Evolutionary conservation across 345 rosid genomes (phyloP).

Genomic region (Salix koriyanagi): DNA sequence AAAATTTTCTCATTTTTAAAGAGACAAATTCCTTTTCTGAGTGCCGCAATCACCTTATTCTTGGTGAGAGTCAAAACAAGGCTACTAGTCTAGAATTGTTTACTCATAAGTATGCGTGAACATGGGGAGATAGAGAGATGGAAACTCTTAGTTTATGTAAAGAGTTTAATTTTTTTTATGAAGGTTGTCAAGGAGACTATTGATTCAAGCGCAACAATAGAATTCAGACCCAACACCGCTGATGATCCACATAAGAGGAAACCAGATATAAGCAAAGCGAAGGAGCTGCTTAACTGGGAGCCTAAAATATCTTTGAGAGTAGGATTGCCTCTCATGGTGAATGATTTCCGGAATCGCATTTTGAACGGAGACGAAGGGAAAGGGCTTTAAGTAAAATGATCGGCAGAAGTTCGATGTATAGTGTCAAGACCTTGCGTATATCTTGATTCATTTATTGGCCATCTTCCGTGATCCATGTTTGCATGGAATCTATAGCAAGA

Average conservation of each 20-base stretch:
- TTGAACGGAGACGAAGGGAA: conserved; percentile 82
- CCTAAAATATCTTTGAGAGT: conserved; percentile 75
- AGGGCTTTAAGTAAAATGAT: conserved; percentile 33
- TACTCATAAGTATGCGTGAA: not conserved
- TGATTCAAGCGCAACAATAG: conserved; percentile 88
- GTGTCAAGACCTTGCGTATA: conserved; percentile 28
- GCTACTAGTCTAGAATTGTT: not conserved
- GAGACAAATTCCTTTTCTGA: not conserved
- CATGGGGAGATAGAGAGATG: not conserved
- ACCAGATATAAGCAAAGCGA: conserved; percentile 91
- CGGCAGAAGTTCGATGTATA: conserved; percentile 32
- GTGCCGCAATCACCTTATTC: not conserved
- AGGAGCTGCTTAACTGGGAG: conserved; percentile 86
- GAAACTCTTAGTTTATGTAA: not conserved
- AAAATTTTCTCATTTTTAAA: not conserved
- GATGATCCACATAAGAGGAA: conserved; percentile 97
- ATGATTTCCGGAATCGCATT: conserved; percentile 80
- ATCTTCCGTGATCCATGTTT: conserved; percentile 8
- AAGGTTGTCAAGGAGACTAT: conserved; percentile 93
- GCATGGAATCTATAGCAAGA: conserved; percentile 11
- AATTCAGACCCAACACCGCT: conserved; percentile 81
- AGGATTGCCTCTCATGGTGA: conserved; percentile 93
- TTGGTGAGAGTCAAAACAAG: not conserved
- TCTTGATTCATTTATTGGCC: conserved; percentile 23
- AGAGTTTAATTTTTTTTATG: not conserved